Base-by-base conservation (phyloP, 768 basidiomycete genomes). In the Lactarius trivialis region DNA sequence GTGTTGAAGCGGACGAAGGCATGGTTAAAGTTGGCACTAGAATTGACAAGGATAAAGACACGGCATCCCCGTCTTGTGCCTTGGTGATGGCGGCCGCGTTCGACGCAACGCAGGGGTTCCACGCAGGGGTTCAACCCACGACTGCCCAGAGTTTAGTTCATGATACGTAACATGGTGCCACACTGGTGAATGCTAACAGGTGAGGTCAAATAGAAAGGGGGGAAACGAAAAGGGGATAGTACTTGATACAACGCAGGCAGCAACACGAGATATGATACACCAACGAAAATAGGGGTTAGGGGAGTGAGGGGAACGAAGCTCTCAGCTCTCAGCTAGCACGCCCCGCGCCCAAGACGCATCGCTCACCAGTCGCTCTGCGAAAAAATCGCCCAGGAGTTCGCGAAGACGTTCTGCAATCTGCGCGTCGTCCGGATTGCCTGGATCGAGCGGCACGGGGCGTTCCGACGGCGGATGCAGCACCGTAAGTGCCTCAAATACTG, bases 281-380 rank as follows among this genome's bases (percentile, higher is more conserved):
- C 8, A 17, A 14, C n/a, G 37, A 53, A 19, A 39, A 26, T 45
- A 24, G 1, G 36, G 30, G 28, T 14, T 8, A 30, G 15, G 30
- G 30, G n/a, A n/a, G n/a, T n/a, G n/a, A n/a, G n/a, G n/a, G 3
- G 9, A 33, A 2, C 15, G 14, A 26, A 67, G 15, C 56, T 56
- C 57, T 63, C 65, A 67, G 15, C 56, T 56, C 55, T 63, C 65
- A 33, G 70, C 70, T 14, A 88, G 70, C 26, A 89, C 78, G 28
- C 82, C 81, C 64, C 78, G 71, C 6, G 86, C 85, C 89, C 89
- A 91, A 3, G 74, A 75, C 11, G 80, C 79, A 70, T 91, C 89
- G 34, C 75, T 77, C 37, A 73, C 56, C 19, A 91, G 70, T 50
- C 76, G 76, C 51, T 79, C 77, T 0, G 85, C 81, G 66, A 91